These are phyloP conservation scores for Auriscalpium vulgare DNA, from an alignment of 768 basidiomycete species.

Conservation along the genomic window DNA sequence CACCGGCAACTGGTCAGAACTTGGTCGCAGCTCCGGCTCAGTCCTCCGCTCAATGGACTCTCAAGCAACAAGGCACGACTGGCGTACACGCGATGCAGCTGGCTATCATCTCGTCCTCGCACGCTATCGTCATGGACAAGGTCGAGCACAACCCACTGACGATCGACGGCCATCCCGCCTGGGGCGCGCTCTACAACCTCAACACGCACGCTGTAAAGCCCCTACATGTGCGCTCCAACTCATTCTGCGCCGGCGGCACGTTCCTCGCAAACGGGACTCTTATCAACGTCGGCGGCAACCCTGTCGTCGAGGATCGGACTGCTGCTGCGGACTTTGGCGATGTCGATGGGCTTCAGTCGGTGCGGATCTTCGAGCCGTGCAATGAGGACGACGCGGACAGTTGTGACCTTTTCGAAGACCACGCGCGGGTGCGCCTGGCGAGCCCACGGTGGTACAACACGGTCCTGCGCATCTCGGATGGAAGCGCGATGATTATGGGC, in stretches of 20 bases:
- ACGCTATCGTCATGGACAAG: constrained; percentile 74
- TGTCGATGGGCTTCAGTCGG: constrained; percentile 60
- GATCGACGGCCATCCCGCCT: constrained; percentile 69
- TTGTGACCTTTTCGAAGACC: constrained; percentile 64
- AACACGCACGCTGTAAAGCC: constrained; percentile 53
- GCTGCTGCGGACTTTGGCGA: constrained; percentile 71
- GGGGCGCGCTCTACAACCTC: constrained; percentile 71
- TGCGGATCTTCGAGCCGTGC: constrained; percentile 69
- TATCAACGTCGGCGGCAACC: constrained; percentile 76
- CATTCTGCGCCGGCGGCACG: constrained; percentile 79
- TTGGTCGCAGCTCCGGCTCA: constrained; percentile 10
- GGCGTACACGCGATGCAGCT: constrained; percentile 80
- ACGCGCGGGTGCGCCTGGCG: constrained; percentile 57
- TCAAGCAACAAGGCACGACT: constrained; percentile 58
- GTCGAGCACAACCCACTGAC: constrained; percentile 79
- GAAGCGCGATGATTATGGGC: constrained; percentile 79
- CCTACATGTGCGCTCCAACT: constrained; percentile 65
- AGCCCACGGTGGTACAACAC: constrained; percentile 80
- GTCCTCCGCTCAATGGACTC: constrained; percentile 36
- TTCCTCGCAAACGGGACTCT: constrained; percentile 73
- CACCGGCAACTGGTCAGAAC: constrained; percentile 9
- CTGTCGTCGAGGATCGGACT: constrained; percentile 58
- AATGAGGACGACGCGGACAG: constrained; percentile 33
- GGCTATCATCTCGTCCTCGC: constrained; percentile 55
- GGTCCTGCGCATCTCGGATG: constrained; percentile 58